phyloP scores from a whole-genome alignment of 129 eudicot genomes.

The Lactuca saligna region DNA sequence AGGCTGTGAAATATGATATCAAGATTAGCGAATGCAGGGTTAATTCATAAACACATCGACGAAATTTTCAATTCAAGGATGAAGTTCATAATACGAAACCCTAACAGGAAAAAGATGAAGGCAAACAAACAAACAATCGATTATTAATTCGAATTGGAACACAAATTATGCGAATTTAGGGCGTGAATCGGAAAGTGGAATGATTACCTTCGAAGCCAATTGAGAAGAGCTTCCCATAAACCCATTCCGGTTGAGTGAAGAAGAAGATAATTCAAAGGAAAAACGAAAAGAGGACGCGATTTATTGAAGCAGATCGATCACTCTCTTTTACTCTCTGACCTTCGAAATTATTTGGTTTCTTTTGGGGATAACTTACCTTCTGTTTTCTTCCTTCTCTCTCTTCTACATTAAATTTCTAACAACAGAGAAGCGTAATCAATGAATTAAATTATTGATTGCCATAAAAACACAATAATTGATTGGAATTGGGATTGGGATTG shows the following conservation, averaged over 20 bases:
- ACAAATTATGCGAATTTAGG: background rate
- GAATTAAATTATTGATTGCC: background rate
- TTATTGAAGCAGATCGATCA: background rate
- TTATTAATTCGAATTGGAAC: conserved; percentile 3
- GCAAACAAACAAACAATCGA: background rate
- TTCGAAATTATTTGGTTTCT: background rate
- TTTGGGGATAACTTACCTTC: background rate
- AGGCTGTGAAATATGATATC: conserved; percentile 49
- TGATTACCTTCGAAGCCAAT: conserved; percentile 22
- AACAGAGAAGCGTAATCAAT: conserved; percentile 5
- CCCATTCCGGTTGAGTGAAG: conserved; percentile 14
- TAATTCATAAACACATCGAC: background rate
- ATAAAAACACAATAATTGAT: conserved; percentile 2
- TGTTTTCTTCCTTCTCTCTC: background rate
- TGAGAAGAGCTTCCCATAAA: conserved; percentile 18
- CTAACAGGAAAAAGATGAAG: background rate
- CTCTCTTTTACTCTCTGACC: background rate
- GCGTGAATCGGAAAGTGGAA: background rate
- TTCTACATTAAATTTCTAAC: background rate
- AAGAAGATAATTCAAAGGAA: conserved; percentile 4
- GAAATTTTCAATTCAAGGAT: background rate
- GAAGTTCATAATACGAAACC: background rate
- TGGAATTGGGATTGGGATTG: too few relatives aligned
- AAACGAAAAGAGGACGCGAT: background rate
- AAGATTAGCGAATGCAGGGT: background rate